A percentile compares a stretch with the other conserved stretches of the same genome.
These are phyloP conservation scores for Closterium sp. DNA, from an alignment of 139 green algal species.

Conservation along the genomic window DNA sequence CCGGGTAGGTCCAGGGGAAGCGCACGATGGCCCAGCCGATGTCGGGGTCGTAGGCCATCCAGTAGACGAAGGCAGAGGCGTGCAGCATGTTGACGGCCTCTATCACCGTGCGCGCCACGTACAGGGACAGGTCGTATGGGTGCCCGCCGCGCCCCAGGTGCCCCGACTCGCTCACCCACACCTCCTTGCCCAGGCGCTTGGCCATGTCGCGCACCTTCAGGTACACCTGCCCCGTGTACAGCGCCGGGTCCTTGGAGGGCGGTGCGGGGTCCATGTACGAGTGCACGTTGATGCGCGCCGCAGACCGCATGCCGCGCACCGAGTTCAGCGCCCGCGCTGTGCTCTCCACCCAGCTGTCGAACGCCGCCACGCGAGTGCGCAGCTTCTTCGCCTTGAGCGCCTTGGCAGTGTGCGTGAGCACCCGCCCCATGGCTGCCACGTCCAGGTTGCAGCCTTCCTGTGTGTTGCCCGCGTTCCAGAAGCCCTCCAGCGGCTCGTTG, in stretches of 20 bases:
- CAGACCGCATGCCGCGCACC: background rate
- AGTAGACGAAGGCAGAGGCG: background rate
- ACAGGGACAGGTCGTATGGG: slow-evolving; percentile 20
- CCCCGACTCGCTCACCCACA: slow-evolving; percentile 52
- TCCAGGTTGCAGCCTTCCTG: slow-evolving; percentile 55
- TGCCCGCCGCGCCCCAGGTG: slow-evolving; percentile 6
- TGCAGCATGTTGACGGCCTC: slow-evolving; percentile 27
- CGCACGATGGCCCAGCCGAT: background rate
- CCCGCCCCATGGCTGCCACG: slow-evolving; percentile 12
- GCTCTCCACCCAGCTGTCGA: background rate
- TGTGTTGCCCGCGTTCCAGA: slow-evolving; percentile 42
- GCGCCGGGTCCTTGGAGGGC: background rate
- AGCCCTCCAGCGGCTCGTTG: slow-evolving; percentile 49
- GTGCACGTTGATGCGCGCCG: background rate
- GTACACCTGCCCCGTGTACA: background rate
- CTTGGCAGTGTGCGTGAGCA: slow-evolving; percentile 9
- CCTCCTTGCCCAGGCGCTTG: slow-evolving; percentile 12
- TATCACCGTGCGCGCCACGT: slow-evolving; percentile 23
- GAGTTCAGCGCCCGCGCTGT: background rate
- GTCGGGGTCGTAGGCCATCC: background rate
- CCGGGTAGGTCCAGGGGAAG: background rate
- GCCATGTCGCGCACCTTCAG: slow-evolving; percentile 23
- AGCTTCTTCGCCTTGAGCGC: slow-evolving; percentile 13
- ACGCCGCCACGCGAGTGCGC: background rate
- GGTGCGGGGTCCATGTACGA: background rate